Percentiles rank a stretch among this genome's conserved stretches.
These are phyloP conservation scores for Zymoseptoria brevis DNA, from an alignment of 2,329 filamentous ascomycete species.

Conservation along the genomic window DNA sequence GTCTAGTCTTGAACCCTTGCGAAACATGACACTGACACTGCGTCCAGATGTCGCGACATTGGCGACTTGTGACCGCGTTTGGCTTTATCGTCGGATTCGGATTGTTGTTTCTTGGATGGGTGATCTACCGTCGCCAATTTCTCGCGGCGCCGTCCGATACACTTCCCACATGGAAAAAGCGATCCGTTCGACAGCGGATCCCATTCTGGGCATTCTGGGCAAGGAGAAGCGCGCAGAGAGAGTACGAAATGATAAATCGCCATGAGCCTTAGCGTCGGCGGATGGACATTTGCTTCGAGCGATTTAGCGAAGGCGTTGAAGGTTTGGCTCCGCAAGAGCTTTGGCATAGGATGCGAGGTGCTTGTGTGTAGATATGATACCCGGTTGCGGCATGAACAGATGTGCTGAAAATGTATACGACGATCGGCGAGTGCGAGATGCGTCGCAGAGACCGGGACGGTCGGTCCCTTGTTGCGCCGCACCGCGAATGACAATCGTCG, in stretches of 20 bases:
- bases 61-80: constrained; percentile 46
- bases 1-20: constrained; percentile 9
- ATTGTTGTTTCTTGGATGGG: constrained; percentile 43
- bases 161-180: constrained; percentile 19
- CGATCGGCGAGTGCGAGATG: not conserved
- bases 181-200: constrained; percentile 16
- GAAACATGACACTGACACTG: constrained; percentile 12
- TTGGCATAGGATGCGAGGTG: not conserved
- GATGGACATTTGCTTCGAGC: constrained; percentile 1
- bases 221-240: constrained; percentile 17
- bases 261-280: constrained; percentile 19
- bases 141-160: constrained; percentile 13
- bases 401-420: not conserved
- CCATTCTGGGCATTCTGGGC: constrained; percentile 30
- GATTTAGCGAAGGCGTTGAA: constrained; percentile 12
- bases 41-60: constrained; percentile 39
- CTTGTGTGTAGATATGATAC: not conserved
- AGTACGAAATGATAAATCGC: constrained; percentile 26
- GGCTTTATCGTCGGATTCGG: constrained; percentile 44
- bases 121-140: constrained; percentile 41
- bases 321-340: not conserved
- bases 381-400: not conserved
- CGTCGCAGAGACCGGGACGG: not conserved
- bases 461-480: not conserved
- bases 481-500: not conserved